A percentile compares a stretch with the other conserved stretches of the same genome.
Conservation (phyloP, 129 eudicot species). For the Escallonia rubra region DNA sequence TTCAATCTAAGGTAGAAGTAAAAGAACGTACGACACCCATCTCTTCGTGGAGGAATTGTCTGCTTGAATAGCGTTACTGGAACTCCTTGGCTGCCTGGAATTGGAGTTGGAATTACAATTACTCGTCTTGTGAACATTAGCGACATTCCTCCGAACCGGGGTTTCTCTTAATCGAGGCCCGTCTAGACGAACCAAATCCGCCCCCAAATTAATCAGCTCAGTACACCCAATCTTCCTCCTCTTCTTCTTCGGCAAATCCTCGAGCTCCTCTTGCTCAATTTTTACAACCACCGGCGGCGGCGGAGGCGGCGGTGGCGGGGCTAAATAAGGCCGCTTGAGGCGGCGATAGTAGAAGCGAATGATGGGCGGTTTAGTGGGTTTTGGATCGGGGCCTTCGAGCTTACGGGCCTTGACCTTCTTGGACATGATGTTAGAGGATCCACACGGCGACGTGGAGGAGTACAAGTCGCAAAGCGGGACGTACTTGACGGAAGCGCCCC, state of each 20-base stretch:
- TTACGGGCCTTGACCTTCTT: constrained; percentile 68
- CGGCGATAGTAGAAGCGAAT: constrained; percentile 37
- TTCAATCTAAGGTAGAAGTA: constrained; percentile 1
- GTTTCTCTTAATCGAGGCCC: constrained; percentile 33
- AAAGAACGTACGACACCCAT: constrained; percentile 56
- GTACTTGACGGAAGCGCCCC: constrained; percentile 37
- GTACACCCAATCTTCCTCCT: constrained; percentile 30
- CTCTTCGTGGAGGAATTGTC: constrained; percentile 23
- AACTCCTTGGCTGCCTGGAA: constrained; percentile 17
- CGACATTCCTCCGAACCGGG: constrained; percentile 14
- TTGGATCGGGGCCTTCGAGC: constrained; percentile 1
- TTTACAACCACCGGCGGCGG: constrained; percentile 10
- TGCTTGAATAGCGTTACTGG: neutral
- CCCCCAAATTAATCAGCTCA: constrained; percentile 48
- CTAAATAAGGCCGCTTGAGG: constrained; percentile 8
- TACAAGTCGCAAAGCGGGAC: constrained; percentile 64
- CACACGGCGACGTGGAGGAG: constrained; percentile 70
- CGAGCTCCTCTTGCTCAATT: constrained; percentile 15
- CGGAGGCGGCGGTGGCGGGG: neutral
- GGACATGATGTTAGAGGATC: constrained; percentile 47
- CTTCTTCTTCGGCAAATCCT: constrained; percentile 24
- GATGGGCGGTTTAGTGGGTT: constrained; percentile 20
- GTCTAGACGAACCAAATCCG: constrained; percentile 25
- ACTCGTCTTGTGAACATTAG: neutral
- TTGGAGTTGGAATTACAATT: neutral